Conservation (phyloP, 257 asterid genomes). For the Mentha longifolia region DNA sequence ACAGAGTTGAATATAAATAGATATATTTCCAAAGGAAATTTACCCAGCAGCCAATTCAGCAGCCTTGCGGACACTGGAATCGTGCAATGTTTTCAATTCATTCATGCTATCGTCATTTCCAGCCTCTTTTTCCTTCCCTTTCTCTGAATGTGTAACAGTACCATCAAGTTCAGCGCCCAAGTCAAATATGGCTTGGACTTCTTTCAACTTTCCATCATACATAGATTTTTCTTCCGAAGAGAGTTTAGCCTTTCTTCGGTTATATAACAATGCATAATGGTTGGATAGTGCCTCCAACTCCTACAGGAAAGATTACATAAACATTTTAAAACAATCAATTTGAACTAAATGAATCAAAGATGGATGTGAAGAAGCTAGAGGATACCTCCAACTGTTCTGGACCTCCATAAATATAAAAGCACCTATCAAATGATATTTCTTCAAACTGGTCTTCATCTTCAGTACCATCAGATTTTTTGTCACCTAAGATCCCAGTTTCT, state of each 20-base stretch:
- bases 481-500: constrained; percentile 81
- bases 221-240: constrained; percentile 72
- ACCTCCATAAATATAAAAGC: constrained; percentile 98
- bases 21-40: constrained; percentile 27
- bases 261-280: constrained; percentile 82
- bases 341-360: constrained; percentile 24
- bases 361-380: constrained; percentile 23
- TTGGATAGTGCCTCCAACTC: constrained; percentile 95
- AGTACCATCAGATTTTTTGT: constrained; percentile 53
- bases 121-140: constrained; percentile 85
- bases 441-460: constrained; percentile 77
- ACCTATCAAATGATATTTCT: constrained; percentile 88
- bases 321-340: constrained; percentile 25
- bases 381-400: constrained; percentile 97
- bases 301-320: constrained; percentile 44
- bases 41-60: constrained; percentile 99
- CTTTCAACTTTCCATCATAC: constrained; percentile 88
- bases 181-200: constrained; percentile 76
- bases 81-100: constrained; percentile 74
- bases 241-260: constrained; percentile 84
- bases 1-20: constrained; percentile 6
- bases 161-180: constrained; percentile 71
- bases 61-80: constrained; percentile 91
- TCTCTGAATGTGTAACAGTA: constrained; percentile 55
- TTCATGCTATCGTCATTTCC: constrained; percentile 53